These are phyloP conservation scores for Flagelloscypha sp. DNA, from an alignment of 768 basidiomycete species.

Conservation along the genomic window DNA sequence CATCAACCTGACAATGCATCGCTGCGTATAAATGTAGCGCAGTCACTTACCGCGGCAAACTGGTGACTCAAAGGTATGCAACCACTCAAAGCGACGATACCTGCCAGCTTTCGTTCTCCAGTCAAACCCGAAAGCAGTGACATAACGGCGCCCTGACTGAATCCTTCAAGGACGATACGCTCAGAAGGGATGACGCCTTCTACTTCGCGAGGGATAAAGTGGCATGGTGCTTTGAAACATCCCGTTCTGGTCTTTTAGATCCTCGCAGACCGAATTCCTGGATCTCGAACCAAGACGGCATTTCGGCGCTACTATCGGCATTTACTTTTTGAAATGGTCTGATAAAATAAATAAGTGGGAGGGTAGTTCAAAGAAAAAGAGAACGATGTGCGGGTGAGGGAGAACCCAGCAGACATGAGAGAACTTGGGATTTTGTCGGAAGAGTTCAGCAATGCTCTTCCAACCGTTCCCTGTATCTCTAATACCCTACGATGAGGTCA, in stretches of 20 bases:
- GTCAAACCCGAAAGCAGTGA: conserved; percentile 69
- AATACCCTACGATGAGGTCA: too few relatives aligned
- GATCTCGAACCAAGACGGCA: conserved; percentile 86
- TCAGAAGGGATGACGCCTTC: conserved; percentile 57
- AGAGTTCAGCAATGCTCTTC: conserved; percentile 66
- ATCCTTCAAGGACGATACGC: conserved; percentile 81
- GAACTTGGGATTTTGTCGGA: conserved; percentile 44
- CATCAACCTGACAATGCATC: conserved; percentile 4
- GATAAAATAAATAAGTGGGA: conserved; percentile 12
- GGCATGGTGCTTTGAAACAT: conserved; percentile 58
- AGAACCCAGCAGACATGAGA: conserved; percentile 85
- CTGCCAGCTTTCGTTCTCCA: conserved; percentile 58
- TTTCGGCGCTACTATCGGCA: conserved; percentile 62
- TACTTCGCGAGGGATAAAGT: conserved; percentile 72
- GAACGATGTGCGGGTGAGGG: conserved; percentile 74
- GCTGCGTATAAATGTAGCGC: conserved; percentile 1
- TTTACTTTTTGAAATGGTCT: too few relatives aligned
- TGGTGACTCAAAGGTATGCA: conserved; percentile 67
- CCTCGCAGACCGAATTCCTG: conserved; percentile 51
- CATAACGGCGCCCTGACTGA: conserved; percentile 81
- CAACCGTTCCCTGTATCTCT: conserved; percentile 72
- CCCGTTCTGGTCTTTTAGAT: conserved; percentile 65
- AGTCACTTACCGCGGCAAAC: conserved; percentile 49
- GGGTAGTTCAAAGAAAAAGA: conserved; percentile 3
- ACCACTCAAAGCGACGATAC: conserved; percentile 65